phyloP scores from a whole-genome alignment of 306 rosid species.

The Chamaecrista fasciculata region DNA sequence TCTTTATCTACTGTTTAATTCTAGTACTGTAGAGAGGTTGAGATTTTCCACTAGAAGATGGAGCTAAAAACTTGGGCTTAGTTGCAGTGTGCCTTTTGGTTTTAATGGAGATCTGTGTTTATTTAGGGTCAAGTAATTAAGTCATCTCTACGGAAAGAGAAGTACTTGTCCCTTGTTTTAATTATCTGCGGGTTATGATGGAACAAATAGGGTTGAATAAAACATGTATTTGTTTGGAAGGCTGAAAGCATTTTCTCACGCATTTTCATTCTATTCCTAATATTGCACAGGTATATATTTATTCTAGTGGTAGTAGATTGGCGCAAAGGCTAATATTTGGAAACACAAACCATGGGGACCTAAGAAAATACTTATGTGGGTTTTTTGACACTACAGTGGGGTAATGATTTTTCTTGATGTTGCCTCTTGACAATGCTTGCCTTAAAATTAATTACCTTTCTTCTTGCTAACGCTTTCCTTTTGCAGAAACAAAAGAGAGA shows the following conservation, averaged over 20 bases:
- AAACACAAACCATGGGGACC: constrained; percentile 77
- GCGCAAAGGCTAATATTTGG: constrained; percentile 94
- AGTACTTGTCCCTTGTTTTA: constrained; percentile 29
- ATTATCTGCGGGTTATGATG: constrained; percentile 23
- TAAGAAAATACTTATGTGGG: constrained; percentile 77
- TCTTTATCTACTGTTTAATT: neutral
- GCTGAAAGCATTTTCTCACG: neutral
- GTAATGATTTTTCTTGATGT: constrained; percentile 38
- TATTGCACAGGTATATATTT: constrained; percentile 73
- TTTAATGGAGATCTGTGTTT: neutral
- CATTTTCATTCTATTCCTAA: constrained; percentile 22
- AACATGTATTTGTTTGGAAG: constrained; percentile 23
- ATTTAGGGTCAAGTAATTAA: neutral
- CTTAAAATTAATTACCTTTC: neutral
- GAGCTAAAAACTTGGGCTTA: neutral
- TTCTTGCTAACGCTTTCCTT: constrained; percentile 22
- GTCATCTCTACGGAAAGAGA: neutral
- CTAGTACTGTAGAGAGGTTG: neutral
- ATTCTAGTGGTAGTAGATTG: constrained; percentile 97
- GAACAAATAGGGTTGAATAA: neutral
- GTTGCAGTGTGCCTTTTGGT: neutral
- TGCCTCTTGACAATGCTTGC: constrained; percentile 13
- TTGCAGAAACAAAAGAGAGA: constrained; percentile 84
- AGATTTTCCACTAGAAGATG: neutral
- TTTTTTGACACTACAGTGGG: constrained; percentile 92